A percentile compares a stretch with the other conserved stretches of the same genome.
Evolutionary conservation across 441 rosid genomes (phyloP).

Genomic region (Melastoma candidum): DNA sequence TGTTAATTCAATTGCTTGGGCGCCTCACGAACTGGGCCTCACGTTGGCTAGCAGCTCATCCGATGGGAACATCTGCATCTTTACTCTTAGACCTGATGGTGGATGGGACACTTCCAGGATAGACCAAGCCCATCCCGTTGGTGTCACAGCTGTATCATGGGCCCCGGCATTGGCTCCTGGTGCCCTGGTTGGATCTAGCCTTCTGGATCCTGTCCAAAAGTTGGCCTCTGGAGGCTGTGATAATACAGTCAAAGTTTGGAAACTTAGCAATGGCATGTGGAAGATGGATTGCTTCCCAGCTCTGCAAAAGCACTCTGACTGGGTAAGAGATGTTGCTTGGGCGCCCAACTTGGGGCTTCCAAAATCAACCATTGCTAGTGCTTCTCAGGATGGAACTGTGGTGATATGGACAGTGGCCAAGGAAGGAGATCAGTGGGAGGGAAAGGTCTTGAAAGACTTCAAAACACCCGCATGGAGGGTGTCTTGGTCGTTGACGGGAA

Average conservation of each 20-base stretch:
- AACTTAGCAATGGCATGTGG: slow-evolving; percentile 18
- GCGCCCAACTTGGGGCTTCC: slow-evolving; percentile 22
- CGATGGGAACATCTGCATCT: slow-evolving; percentile 52
- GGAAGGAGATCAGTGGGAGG: slow-evolving; percentile 21
- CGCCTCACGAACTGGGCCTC: slow-evolving; percentile 57
- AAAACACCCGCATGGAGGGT: slow-evolving; percentile 21
- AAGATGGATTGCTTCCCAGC: slow-evolving; percentile 22
- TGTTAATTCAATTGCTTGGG: slow-evolving; percentile 66
- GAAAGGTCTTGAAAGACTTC: slow-evolving; percentile 20
- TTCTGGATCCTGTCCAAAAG: slow-evolving; percentile 45
- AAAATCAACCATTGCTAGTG: slow-evolving; percentile 21
- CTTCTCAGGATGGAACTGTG: slow-evolving; percentile 20
- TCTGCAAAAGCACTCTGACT: slow-evolving; percentile 22
- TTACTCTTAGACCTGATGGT: slow-evolving; percentile 45
- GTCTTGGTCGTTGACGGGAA: slow-evolving; percentile 21
- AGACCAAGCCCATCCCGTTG: slow-evolving; percentile 57
- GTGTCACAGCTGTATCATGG: slow-evolving; percentile 67
- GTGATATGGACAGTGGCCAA: slow-evolving; percentile 17
- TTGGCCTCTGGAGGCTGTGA: slow-evolving; percentile 35
- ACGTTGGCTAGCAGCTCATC: slow-evolving; percentile 61
- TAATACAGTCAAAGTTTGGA: slow-evolving; percentile 21
- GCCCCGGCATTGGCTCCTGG: slow-evolving; percentile 50
- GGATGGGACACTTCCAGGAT: slow-evolving; percentile 58
- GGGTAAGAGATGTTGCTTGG: slow-evolving; percentile 24
- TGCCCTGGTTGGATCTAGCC: slow-evolving; percentile 41